These are phyloP conservation scores for Cytospora schulzeri DNA, from an alignment of 2,329 filamentous ascomycete genomes.

Conservation along the genomic window DNA sequence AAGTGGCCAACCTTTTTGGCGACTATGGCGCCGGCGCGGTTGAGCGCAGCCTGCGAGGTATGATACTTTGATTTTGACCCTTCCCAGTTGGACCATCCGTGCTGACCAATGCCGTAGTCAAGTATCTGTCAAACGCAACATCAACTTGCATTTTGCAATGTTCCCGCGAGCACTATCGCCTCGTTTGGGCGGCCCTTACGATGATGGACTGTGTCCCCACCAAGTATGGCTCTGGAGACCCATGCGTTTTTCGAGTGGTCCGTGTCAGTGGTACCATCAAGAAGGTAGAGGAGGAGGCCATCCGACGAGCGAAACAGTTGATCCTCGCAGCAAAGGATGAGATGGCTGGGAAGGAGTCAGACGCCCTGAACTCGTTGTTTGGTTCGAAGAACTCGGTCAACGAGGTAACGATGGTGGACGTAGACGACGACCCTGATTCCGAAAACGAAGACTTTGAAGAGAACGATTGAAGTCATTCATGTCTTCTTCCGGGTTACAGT, in stretches of 20 bases:
- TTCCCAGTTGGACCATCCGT: not conserved
- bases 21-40: constrained; percentile 84
- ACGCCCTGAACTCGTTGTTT: constrained; percentile 37
- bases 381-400: constrained; percentile 33
- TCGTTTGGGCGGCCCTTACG: constrained; percentile 88
- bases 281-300: constrained; percentile 88
- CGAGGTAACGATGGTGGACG: constrained; percentile 44
- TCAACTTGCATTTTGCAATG: constrained; percentile 91
- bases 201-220: constrained; percentile 73
- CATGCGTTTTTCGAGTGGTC: constrained; percentile 82
- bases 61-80: constrained; percentile 25
- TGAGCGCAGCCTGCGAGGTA: constrained; percentile 69
- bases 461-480: constrained; percentile 45
- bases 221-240: constrained; percentile 50
- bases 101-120: constrained; percentile 60
- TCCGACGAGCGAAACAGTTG: constrained; percentile 72
- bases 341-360: constrained; percentile 41
- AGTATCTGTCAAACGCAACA: constrained; percentile 90
- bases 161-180: constrained; percentile 76
- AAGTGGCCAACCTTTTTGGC: constrained; percentile 76
- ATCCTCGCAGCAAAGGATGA: constrained; percentile 67
- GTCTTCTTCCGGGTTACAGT: constrained; percentile 69
- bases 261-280: constrained; percentile 90
- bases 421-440: constrained; percentile 48
- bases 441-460: constrained; percentile 52